phyloP scores from a whole-genome alignment of 441 rosid genomes.

The Pelargonium cotyledonis region DNA sequence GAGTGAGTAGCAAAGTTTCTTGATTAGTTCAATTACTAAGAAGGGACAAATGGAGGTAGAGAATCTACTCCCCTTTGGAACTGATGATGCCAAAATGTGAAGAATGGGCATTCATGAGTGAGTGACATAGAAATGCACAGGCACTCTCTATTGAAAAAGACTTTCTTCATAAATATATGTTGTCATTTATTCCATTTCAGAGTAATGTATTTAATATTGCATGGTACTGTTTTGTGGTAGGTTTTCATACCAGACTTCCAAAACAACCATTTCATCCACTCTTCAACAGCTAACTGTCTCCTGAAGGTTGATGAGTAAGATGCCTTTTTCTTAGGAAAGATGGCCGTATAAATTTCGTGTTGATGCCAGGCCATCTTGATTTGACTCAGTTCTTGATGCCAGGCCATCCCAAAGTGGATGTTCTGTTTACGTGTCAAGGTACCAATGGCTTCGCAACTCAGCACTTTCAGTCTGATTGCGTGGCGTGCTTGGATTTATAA shows the following conservation, averaged over 20 bases:
- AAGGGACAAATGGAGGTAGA: slow-evolving; percentile 22
- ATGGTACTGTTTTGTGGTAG: slow-evolving; percentile 17
- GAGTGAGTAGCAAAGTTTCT: slow-evolving; percentile 8
- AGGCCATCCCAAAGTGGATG: slow-evolving; percentile 8
- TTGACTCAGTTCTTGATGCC: slow-evolving; percentile 20
- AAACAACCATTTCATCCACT: slow-evolving; percentile 42
- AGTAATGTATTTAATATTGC: slow-evolving; percentile 14
- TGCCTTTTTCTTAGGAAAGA: slow-evolving; percentile 17
- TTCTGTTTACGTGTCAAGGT: slow-evolving; percentile 18
- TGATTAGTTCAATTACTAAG: slow-evolving; percentile 21
- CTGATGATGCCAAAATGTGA: slow-evolving; percentile 21
- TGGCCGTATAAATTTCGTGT: slow-evolving; percentile 9
- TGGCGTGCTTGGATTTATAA: slow-evolving; percentile 25
- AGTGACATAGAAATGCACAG: slow-evolving; percentile 15
- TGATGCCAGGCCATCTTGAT: slow-evolving; percentile 24
- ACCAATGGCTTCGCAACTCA: slow-evolving; percentile 4
- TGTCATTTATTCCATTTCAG: slow-evolving; percentile 16
- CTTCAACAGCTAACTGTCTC: slow-evolving; percentile 54
- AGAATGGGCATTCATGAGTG: slow-evolving; percentile 26
- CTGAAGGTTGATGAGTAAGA: slow-evolving; percentile 20
- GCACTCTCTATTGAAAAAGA: slow-evolving; percentile 4
- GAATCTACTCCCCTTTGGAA: slow-evolving; percentile 7
- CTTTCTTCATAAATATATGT: slow-evolving; percentile 9
- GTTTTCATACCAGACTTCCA: slow-evolving; percentile 28
- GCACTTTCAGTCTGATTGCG: slow-evolving; percentile 15